Conservation (phyloP, 495 filamentous ascomycete species). For the Tuber magnatum region DNA sequence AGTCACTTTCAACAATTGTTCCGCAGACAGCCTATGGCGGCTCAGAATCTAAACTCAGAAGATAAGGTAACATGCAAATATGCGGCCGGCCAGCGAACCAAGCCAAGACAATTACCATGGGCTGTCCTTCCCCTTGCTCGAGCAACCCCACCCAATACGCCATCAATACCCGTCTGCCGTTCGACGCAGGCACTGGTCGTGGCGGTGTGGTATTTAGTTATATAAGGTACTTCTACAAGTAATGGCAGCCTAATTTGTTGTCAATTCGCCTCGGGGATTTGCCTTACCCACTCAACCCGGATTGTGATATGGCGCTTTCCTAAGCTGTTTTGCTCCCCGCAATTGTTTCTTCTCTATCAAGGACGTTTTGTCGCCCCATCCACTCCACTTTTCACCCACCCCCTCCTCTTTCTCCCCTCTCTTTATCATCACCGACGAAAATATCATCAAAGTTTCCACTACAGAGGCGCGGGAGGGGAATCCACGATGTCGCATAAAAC, state of each 20-base stretch:
- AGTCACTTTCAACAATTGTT: not conserved
- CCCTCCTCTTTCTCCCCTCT: not conserved
- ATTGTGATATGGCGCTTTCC: not conserved
- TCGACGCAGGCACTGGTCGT: not conserved
- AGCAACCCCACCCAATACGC: not conserved
- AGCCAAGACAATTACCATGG: not conserved
- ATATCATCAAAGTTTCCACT: not conserved
- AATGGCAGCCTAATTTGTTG: not conserved
- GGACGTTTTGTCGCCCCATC: not conserved
- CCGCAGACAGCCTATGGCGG: not conserved
- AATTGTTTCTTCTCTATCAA: not conserved
- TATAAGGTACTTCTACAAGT: not conserved
- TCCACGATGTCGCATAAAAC: slow-evolving; percentile 24
- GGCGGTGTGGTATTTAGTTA: not conserved
- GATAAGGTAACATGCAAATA: not conserved
- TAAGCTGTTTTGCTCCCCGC: not conserved
- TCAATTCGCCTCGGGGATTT: not conserved
- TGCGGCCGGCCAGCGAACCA: not conserved
- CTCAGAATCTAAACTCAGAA: not conserved
- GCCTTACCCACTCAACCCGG: not conserved
- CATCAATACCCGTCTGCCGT: not conserved
- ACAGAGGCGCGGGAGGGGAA: not conserved
- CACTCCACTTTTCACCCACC: not conserved
- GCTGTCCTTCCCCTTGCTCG: not conserved
- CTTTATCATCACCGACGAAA: not conserved